Evolutionary conservation across 306 rosid genomes (phyloP), one percentile per base, ranked within the genome.

Genomic region (Ziziphus jujuba): DNA sequence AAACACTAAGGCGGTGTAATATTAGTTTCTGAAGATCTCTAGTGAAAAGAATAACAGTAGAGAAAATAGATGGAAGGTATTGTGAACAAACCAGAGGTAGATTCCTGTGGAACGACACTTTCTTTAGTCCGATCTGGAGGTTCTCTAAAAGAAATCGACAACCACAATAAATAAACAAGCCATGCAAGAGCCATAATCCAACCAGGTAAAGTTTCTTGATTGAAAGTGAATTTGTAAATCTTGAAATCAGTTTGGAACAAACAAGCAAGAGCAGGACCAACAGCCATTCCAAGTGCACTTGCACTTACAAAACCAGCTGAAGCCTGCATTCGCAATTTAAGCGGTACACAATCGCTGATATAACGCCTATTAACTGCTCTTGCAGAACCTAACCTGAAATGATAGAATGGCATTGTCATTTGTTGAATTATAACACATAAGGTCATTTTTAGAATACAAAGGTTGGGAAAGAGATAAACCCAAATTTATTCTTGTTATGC

Each of bases 271-370:
- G 87, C 87, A 54, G 87, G 87, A 52, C 87, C 87, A 65, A 77
- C 79, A 5, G 87, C 87, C 79, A 82, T 82, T 65, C 87, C 87
- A 51, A 91, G 79, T 4, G 96, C 97, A 54, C 95, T 84, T 38
- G 97, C 95, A 70, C 96, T 89, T 9, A 91, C 97, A 80, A 91
- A 91, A 70, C 79, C 87, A 31, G 79, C 84, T 16, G 87, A 82
- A 35, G 87, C 87, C 38, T 79, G 79, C 87, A 82, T 75, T 64
- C 87, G 71, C 45, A 72, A 23, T 49, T 75, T 82, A 5, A 43
- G 63, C 2, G 87, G 87, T 35, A 82, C 87, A 28, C 87, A 82
- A 22, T 82, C 87, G 12, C 83, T 82, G 55, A 82, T 82, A 43
- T 82, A 82, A 56, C 87, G 81, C 68, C 87, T 56, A 65, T 82